Percentiles rank a stretch among this genome's conserved stretches.
Conservation (phyloP, 352 stramenopile genomes). For the Thraustotheca clavata region DNA sequence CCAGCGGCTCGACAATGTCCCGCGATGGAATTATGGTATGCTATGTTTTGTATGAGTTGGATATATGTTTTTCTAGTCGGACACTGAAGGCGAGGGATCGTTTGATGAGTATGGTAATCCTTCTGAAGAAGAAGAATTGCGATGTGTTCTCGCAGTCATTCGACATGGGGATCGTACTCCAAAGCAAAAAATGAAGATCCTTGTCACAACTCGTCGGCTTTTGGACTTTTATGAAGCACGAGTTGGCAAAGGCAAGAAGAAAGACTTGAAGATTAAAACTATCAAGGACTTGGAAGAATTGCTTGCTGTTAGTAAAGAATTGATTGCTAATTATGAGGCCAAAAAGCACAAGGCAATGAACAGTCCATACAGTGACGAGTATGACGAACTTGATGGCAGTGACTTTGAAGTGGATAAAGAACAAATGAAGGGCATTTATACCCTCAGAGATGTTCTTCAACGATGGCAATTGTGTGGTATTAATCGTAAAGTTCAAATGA, state of each 20-base stretch:
- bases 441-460: slow-evolving; percentile 92
- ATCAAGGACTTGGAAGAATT: slow-evolving; percentile 70
- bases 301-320: slow-evolving; percentile 63
- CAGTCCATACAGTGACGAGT: slow-evolving; percentile 41
- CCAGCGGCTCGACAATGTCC: slow-evolving; percentile 19
- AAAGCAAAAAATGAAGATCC: slow-evolving; percentile 99
- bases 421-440: slow-evolving; percentile 69
- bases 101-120: not conserved
- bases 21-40: not conserved
- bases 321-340: slow-evolving; percentile 57
- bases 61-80: not conserved
- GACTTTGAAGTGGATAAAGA: slow-evolving; percentile 58
- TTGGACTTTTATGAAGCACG: slow-evolving; percentile 73
- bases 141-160: slow-evolving; percentile 98
- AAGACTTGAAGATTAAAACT: slow-evolving; percentile 84
- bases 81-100: not conserved
- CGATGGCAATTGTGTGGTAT: slow-evolving; percentile 94
- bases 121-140: slow-evolving; percentile 89
- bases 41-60: not conserved
- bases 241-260: slow-evolving; percentile 32
- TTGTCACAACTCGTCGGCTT: slow-evolving; percentile 86
- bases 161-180: slow-evolving; percentile 98
- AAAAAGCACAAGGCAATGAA: slow-evolving; percentile 48
- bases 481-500: slow-evolving; percentile 98
- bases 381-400: slow-evolving; percentile 43